Evolutionary conservation across 805 yeast species (phyloP).

Genomic region (Kregervanrija delftensis): DNA sequence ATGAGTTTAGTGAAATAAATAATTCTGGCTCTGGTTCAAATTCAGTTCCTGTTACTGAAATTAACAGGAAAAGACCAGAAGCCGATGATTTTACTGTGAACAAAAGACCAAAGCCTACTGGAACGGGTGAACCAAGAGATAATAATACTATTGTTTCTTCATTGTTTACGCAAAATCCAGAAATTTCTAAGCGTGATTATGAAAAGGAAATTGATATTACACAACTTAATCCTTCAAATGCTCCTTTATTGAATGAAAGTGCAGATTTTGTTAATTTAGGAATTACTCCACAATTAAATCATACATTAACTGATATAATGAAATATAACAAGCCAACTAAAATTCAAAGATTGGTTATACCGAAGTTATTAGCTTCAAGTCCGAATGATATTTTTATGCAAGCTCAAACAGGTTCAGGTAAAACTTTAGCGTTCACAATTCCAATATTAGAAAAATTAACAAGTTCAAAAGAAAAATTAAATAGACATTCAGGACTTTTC

Average conservation of each 20-base stretch:
- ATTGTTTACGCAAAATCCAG: slow-evolving; percentile 67
- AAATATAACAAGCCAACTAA: slow-evolving; percentile 66
- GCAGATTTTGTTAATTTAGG: slow-evolving; percentile 60
- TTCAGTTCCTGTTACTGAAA: slow-evolving; percentile 7
- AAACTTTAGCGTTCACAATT: slow-evolving; percentile 78
- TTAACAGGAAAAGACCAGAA: slow-evolving; percentile 3
- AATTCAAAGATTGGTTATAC: slow-evolving; percentile 78
- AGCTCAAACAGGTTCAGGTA: slow-evolving; percentile 98
- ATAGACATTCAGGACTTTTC: slow-evolving; percentile 74
- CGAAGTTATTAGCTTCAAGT: slow-evolving; percentile 38
- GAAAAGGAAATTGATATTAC: slow-evolving; percentile 21
- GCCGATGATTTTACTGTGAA: slow-evolving; percentile 1
- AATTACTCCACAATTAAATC: slow-evolving; percentile 43
- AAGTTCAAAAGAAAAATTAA: slow-evolving; percentile 42
- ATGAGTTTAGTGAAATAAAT: slow-evolving; percentile 6
- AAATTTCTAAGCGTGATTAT: slow-evolving; percentile 34
- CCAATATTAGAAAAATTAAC: slow-evolving; percentile 70
- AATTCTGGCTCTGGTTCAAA: slow-evolving; percentile 6
- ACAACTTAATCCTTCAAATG: slow-evolving; percentile 63
- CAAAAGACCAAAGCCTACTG: slow-evolving; percentile 19
- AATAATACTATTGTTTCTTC: slow-evolving; percentile 76
- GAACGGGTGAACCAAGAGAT: slow-evolving; percentile 41
- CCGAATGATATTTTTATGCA: slow-evolving; percentile 72
- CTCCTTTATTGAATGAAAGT: slow-evolving; percentile 66
- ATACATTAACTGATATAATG: slow-evolving; percentile 51